Evolutionary conservation across 2,329 filamentous ascomycete genomes (phyloP).

Genomic region (Penicillium sp.): DNA sequence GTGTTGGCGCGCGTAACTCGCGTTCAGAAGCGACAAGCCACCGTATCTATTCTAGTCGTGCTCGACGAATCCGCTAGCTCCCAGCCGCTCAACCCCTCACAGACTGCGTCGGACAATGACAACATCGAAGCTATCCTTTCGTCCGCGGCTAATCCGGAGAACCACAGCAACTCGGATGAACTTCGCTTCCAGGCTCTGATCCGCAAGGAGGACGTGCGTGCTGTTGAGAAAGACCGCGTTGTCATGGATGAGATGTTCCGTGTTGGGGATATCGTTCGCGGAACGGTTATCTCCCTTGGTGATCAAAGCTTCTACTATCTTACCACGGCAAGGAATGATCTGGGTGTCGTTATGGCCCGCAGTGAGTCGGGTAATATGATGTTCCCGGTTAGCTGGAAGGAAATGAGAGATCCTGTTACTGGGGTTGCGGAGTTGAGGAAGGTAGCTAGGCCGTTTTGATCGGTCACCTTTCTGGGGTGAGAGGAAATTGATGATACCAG

Average conservation of each 20-base stretch:
- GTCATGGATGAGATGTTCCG: constrained; percentile 84
- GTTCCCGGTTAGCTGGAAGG: constrained; percentile 90
- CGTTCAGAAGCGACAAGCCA: constrained; percentile 74
- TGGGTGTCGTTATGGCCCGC: constrained; percentile 86
- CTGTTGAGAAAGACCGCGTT: constrained; percentile 91
- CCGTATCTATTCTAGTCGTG: constrained; percentile 76
- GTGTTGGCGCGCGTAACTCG: constrained; percentile 80
- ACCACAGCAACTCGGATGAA: constrained; percentile 52
- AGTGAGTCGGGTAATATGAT: constrained; percentile 83
- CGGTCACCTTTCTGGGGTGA: no score
- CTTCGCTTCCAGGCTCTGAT: constrained; percentile 69
- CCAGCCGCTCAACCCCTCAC: constrained; percentile 14
- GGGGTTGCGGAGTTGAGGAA: constrained; percentile 72
- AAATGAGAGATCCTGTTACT: constrained; percentile 76
- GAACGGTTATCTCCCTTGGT: constrained; percentile 78
- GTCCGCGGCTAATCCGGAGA: constrained; percentile 34
- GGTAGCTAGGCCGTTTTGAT: constrained; percentile 83
- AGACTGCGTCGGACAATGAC: constrained; percentile 29
- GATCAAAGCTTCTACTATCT: constrained; percentile 94
- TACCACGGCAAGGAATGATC: constrained; percentile 80
- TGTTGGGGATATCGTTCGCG: constrained; percentile 83
- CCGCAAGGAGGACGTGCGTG: constrained; percentile 82
- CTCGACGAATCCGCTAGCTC: constrained; percentile 44
- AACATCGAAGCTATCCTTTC: constrained; percentile 32
- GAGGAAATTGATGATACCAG: no score